Evolutionary conservation across 352 stramenopile genomes (phyloP), one percentile per base, ranked within the genome.

Genomic region (Phytopythium oedochilum): DNA sequence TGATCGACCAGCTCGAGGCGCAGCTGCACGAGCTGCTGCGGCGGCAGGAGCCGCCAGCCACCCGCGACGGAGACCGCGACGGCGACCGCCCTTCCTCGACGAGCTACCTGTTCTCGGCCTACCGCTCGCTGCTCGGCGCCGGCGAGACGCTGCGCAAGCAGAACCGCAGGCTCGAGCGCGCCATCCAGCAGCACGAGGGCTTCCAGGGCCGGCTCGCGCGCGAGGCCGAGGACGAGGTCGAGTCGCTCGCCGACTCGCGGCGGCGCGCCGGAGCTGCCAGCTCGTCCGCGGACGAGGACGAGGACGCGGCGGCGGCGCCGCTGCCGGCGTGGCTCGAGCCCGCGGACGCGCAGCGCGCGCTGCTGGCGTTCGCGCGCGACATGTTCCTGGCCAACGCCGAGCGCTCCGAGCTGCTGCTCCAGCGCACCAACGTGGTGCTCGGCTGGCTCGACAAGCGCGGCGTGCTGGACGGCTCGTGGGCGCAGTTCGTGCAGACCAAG

Each of bases 401-500:
- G 6, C 51, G 66, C 10, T 64, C 66, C 8, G 55, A 72, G 32
- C n/a, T 38, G 20, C 32, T 60, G 20, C 50, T 61, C 20, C 9
- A 50, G 5, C 50, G 11, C 0, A 31, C 53, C 23, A 71, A 79
- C 45, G 36, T 32, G 2, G 60, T 85, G 31, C 60, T 85, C 11
- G 75, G 75, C 23, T 85, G 75, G 75, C 50, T 50, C 0, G 64
- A 74, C 40, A 68, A 71, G 55, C 70, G 74, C 45, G 61, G 54
- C 10, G 55, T 85, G 28, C 25, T 48, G 46, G 61, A 76, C 22
- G 39, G 46, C 18, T 63, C 63, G 26, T 86, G 70, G 71, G 70
- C 67, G 7, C 62, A 75, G 50, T 86, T 78, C 49, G 64, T 66
- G 26, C 65, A 81, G 57, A 64, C 56, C 18, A 86, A 83, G 65